A percentile compares a stretch with the other conserved stretches of the same genome.
Conservation (phyloP, 331 rosid species). For the Quercus tomentella region DNA sequence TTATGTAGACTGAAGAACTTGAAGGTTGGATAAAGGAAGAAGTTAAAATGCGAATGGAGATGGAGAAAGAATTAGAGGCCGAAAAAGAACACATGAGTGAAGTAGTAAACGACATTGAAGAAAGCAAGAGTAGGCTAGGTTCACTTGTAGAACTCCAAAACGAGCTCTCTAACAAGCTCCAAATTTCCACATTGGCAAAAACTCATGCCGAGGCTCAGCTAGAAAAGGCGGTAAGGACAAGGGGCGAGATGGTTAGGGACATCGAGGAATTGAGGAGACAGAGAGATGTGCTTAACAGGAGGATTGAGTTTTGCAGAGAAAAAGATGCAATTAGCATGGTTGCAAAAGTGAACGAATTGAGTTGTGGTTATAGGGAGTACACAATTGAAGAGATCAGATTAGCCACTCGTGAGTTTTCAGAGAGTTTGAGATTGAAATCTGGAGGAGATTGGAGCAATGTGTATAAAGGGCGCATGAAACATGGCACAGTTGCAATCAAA, state of each 20-base stretch:
- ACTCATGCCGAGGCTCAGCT: constrained; percentile 42
- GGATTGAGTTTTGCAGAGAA: constrained; percentile 81
- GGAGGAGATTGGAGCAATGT: constrained; percentile 41
- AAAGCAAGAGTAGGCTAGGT: constrained; percentile 48
- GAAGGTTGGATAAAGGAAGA: constrained; percentile 54
- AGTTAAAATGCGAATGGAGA: constrained; percentile 31
- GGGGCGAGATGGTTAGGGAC: constrained; percentile 53
- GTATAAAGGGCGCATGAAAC: constrained; percentile 61
- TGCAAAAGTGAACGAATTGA: constrained; percentile 31
- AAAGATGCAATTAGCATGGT: constrained; percentile 78
- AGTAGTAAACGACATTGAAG: constrained; percentile 43
- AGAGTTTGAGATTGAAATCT: constrained; percentile 55
- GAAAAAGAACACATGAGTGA: constrained; percentile 49
- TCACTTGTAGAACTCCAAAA: constrained; percentile 52
- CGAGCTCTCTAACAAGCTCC: constrained; percentile 70
- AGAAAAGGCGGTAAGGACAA: constrained; percentile 42
- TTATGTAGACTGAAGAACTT: constrained; percentile 53
- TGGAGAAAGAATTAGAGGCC: constrained; percentile 32
- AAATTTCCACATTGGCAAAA: constrained; percentile 35
- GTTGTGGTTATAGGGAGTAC: constrained; percentile 51
- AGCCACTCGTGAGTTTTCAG: constrained; percentile 72
- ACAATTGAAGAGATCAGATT: constrained; percentile 53
- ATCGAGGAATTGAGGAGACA: constrained; percentile 67
- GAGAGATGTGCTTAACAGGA: constrained; percentile 61
- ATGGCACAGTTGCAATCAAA: constrained; percentile 60